Evolutionary conservation across 306 rosid species (phyloP).

Genomic region (Cicer bijugum): DNA sequence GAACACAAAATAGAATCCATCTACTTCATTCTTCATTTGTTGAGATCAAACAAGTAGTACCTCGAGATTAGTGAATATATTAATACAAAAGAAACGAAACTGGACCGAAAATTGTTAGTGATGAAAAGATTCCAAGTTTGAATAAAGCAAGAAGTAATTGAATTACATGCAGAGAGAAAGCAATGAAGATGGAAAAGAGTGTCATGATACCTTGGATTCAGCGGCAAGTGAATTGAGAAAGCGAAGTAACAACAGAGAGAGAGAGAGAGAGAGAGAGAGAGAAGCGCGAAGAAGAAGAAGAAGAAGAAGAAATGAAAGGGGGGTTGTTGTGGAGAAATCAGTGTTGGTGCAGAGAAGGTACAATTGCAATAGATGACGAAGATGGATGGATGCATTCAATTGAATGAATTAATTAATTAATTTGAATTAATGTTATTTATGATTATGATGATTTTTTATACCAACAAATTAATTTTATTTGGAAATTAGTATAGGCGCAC

Average conservation of each 20-base stretch:
- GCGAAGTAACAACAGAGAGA: background rate
- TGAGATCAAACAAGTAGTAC: slow-evolving; percentile 33
- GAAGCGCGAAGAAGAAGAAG: slow-evolving; percentile 18
- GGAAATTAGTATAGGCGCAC: slow-evolving; percentile 4
- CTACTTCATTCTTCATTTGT: background rate
- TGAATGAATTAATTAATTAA: background rate
- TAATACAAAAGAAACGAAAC: slow-evolving; percentile 18
- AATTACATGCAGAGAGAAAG: slow-evolving; percentile 40
- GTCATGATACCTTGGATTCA: slow-evolving; percentile 43
- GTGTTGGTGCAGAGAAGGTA: slow-evolving; percentile 44
- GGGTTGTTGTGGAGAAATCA: slow-evolving; percentile 36
- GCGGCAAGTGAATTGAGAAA: slow-evolving; percentile 43
- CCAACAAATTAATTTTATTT: background rate
- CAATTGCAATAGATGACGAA: slow-evolving; percentile 52
- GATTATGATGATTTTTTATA: slow-evolving; percentile 23
- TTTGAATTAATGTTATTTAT: background rate
- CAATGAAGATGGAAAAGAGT: background rate
- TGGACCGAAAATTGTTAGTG: slow-evolving; percentile 13
- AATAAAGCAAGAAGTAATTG: slow-evolving; percentile 38
- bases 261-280: no score
- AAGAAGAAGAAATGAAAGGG: background rate
- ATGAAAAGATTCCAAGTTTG: slow-evolving; percentile 28
- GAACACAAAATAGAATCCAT: slow-evolving; percentile 12
- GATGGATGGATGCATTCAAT: slow-evolving; percentile 52
- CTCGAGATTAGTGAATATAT: background rate